Evolutionary conservation across 1,284 basidiomycete genomes (phyloP).

Genomic region (Marasmius fiardii): DNA sequence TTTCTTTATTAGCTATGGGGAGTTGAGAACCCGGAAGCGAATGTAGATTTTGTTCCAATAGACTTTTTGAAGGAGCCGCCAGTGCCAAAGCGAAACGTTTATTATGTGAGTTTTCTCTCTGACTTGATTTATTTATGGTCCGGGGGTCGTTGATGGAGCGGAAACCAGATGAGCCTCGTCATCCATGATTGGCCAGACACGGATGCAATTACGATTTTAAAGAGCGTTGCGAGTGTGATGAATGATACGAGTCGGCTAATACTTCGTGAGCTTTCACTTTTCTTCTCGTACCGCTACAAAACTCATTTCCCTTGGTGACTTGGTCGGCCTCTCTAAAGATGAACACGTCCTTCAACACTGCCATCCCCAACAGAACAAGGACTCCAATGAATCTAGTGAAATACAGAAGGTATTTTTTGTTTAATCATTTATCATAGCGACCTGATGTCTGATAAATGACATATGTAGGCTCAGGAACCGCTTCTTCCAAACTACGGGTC

Average conservation of each 20-base stretch:
- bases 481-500: conserved; percentile 8
- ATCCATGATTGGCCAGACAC: conserved; percentile 11
- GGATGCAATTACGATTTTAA: conserved; percentile 4
- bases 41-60: conserved; percentile 1
- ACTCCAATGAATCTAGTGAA: no score
- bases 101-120: conserved; percentile 8
- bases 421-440: background rate
- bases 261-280: conserved; percentile 5
- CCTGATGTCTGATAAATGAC: background rate
- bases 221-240: conserved; percentile 4
- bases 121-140: background rate
- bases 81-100: conserved; percentile 1
- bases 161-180: conserved; percentile 10
- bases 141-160: no score
- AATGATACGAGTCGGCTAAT: conserved; percentile 4
- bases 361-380: no score
- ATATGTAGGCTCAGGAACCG: background rate
- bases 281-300: no score
- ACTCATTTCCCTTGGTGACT: no score
- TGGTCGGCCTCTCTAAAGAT: background rate
- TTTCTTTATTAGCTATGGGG: background rate
- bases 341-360: no score
- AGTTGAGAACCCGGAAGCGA: background rate
- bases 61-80: conserved; percentile 9
- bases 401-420: background rate